phyloP scores from a whole-genome alignment of 2,329 filamentous ascomycete genomes.

The Cercospora brassicicola region DNA sequence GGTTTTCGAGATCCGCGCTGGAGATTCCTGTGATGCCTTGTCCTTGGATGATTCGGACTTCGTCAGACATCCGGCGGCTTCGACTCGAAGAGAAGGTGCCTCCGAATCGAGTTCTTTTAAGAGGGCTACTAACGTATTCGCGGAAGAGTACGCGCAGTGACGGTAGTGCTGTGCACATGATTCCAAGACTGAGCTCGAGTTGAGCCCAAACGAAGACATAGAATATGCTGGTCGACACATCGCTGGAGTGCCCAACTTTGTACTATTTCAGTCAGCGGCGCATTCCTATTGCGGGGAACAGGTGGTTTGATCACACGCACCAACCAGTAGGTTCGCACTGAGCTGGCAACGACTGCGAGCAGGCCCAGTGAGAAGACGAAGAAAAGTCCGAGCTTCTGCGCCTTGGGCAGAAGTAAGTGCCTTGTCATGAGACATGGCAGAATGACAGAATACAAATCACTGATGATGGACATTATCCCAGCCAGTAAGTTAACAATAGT shows the following conservation, averaged over 20 bases:
- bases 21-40: conserved; percentile 10
- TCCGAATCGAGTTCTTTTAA: conserved; percentile 16
- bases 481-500: conserved; percentile 42
- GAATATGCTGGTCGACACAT: conserved; percentile 45
- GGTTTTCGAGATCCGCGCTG: not conserved
- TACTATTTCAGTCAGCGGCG: not conserved
- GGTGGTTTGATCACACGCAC: not conserved
- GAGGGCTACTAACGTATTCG: conserved; percentile 39
- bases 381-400: conserved; percentile 49
- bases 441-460: conserved; percentile 45
- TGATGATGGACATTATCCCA: conserved; percentile 42
- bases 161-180: conserved; percentile 47
- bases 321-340: conserved; percentile 41
- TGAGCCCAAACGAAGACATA: conserved; percentile 46
- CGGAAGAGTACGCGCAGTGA: conserved; percentile 48
- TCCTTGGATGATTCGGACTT: conserved; percentile 9
- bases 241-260: conserved; percentile 38
- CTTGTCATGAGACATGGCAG: conserved; percentile 49
- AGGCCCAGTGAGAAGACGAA: conserved; percentile 41
- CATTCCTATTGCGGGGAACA: not conserved
- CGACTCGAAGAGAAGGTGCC: conserved; percentile 14
- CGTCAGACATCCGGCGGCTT: conserved; percentile 19
- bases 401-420: conserved; percentile 45
- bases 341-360: conserved; percentile 37
- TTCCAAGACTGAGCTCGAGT: conserved; percentile 44